These are phyloP conservation scores for Quercus phellos DNA, from an alignment of 331 rosid species.

Conservation along the genomic window DNA sequence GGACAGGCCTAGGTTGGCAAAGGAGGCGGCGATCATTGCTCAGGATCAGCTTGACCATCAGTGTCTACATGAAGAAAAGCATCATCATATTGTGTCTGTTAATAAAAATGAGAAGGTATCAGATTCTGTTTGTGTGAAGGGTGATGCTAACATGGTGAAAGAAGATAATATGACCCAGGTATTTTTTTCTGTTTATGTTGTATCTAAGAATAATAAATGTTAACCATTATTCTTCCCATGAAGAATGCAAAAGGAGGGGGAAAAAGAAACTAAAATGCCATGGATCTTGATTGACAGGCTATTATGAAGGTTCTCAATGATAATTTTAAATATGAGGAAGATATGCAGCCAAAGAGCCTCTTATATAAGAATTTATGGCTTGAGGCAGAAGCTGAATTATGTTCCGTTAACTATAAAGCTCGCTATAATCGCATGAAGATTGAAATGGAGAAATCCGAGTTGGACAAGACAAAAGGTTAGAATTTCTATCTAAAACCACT, in stretches of 20 bases:
- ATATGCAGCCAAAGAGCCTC: conserved; percentile 40
- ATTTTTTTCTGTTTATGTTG: conserved; percentile 6
- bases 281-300: conserved; percentile 46
- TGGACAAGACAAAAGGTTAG: conserved; percentile 47
- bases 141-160: conserved; percentile 32
- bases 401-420: conserved; percentile 57
- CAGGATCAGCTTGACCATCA: conserved; percentile 29
- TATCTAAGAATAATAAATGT: neutral
- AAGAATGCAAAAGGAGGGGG: neutral
- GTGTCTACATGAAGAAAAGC: conserved; percentile 23
- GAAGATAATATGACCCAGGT: conserved; percentile 73
- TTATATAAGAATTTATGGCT: conserved; percentile 88
- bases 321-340: conserved; percentile 58
- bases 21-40: conserved; percentile 24
- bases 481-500: neutral
- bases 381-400: conserved; percentile 94
- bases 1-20: conserved; percentile 27
- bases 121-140: conserved; percentile 26
- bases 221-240: neutral
- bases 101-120: conserved; percentile 24
- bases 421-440: conserved; percentile 64
- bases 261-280: neutral
- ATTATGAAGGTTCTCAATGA: conserved; percentile 64
- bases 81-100: conserved; percentile 18
- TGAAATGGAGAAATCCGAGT: conserved; percentile 56